These are phyloP conservation scores for Isabelozyma pseudorhagii DNA, from an alignment of 805 yeast species.

Conservation along the genomic window DNA sequence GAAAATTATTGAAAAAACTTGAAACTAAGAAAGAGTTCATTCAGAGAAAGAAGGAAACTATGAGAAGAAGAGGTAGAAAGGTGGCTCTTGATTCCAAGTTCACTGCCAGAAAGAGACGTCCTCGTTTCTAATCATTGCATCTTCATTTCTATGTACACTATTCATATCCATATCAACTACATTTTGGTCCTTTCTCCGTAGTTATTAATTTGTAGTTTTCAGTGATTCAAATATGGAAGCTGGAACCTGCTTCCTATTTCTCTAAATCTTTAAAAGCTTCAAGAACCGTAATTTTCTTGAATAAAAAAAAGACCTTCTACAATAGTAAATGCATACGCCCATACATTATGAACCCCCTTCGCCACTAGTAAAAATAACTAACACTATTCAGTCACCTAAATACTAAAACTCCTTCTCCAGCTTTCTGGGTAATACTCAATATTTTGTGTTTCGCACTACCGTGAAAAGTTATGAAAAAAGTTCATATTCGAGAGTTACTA, in stretches of 20 bases:
- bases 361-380: not conserved
- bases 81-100: conserved; percentile 90
- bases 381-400: not conserved
- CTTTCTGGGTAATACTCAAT: not conserved
- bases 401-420: not conserved
- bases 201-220: too few relatives aligned
- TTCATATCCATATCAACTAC: too few relatives aligned
- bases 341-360: too few relatives aligned
- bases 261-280: too few relatives aligned
- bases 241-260: too few relatives aligned
- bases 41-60: conserved; percentile 85
- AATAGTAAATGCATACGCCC: too few relatives aligned
- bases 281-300: too few relatives aligned
- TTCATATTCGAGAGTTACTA: not conserved
- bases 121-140: conserved; percentile 28
- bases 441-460: not conserved
- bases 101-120: conserved; percentile 71
- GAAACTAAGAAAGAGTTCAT: conserved; percentile 83
- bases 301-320: not conserved
- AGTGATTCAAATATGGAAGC: too few relatives aligned
- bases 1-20: conserved; percentile 48
- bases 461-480: not conserved
- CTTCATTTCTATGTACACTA: not conserved
- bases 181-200: too few relatives aligned
- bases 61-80: conserved; percentile 84